phyloP scores from a whole-genome alignment of 2,329 filamentous ascomycete genomes.

The Aspergillus costaricaensis region DNA sequence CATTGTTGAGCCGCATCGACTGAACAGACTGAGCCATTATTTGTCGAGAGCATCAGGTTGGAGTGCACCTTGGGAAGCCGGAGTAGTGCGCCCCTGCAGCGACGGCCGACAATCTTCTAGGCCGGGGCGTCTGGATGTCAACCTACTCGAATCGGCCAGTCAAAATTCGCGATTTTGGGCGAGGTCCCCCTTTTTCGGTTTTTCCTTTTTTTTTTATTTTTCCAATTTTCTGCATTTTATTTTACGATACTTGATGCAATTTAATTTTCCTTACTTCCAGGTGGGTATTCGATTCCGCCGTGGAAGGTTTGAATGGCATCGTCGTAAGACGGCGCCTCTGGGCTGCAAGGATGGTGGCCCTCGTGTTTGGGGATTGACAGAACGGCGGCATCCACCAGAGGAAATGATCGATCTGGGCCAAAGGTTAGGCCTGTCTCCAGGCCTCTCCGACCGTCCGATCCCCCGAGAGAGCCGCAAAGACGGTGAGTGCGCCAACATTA shows the following conservation, averaged over 20 bases:
- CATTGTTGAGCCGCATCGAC: constrained; percentile 15
- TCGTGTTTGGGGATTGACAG: constrained; percentile 4
- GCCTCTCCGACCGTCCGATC: background rate
- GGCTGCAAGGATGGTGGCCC: background rate
- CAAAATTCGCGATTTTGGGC: background rate
- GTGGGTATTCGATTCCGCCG: background rate
- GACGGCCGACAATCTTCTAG: constrained; percentile 4
- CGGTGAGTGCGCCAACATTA: background rate
- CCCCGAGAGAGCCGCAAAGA: constrained; percentile 3
- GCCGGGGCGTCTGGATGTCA: constrained; percentile 5
- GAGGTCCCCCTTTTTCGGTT: background rate
- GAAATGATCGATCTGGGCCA: background rate
- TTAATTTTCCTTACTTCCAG: background rate
- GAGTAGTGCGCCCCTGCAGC: constrained; percentile 7
- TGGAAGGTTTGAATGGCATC: background rate
- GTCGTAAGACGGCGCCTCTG: background rate
- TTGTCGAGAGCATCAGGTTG: constrained; percentile 1
- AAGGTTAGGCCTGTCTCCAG: background rate
- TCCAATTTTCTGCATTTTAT: background rate
- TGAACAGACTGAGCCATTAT: constrained; percentile 2
- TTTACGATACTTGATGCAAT: background rate
- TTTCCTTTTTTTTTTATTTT: background rate
- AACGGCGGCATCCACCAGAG: background rate
- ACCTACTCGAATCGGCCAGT: background rate
- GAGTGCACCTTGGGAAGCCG: constrained; percentile 6